Conservation (phyloP, 164 flowering plant species). For the Sedum album region DNA sequence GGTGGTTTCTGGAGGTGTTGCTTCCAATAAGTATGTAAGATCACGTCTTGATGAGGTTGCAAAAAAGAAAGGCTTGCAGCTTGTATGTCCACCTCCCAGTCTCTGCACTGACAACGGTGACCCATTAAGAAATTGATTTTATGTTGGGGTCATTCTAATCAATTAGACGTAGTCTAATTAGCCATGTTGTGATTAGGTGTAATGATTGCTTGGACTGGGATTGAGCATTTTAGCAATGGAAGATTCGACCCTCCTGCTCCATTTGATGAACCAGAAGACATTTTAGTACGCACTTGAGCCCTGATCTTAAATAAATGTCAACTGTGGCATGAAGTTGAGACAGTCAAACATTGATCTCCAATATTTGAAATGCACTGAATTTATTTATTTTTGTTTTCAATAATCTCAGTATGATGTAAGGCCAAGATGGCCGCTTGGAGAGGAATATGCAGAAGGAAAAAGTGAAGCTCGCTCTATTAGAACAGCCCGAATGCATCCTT, state of each 20-base stretch:
- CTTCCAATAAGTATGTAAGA: constrained; percentile 87
- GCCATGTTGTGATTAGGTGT: constrained; percentile 43
- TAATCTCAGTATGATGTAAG: constrained; percentile 64
- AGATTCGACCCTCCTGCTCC: constrained; percentile 94
- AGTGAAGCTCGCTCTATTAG: constrained; percentile 78
- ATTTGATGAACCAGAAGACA: constrained; percentile 69
- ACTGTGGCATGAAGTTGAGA: background rate
- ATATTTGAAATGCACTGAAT: too few species aligned
- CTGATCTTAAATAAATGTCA: background rate
- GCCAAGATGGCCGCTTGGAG: constrained; percentile 97
- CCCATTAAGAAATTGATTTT: background rate
- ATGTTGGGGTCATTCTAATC: background rate
- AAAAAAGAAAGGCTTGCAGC: constrained; percentile 42
- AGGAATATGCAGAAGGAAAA: constrained; percentile 71
- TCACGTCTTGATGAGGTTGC: constrained; percentile 58
- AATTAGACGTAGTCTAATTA: background rate
- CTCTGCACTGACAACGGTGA: constrained; percentile 97
- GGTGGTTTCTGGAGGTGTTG: constrained; percentile 98
- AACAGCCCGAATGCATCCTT: constrained; percentile 80
- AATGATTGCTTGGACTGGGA: constrained; percentile 98
- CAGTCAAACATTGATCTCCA: background rate
- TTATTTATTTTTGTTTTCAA: background rate
- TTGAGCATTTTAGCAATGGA: constrained; percentile 81
- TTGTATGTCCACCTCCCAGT: constrained; percentile 92
- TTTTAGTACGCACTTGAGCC: constrained; percentile 35